Percentiles rank a stretch among this genome's conserved stretches.
These are phyloP conservation scores for Decorospora gaudefroyi DNA, from an alignment of 2,329 filamentous ascomycete genomes.

Conservation along the genomic window DNA sequence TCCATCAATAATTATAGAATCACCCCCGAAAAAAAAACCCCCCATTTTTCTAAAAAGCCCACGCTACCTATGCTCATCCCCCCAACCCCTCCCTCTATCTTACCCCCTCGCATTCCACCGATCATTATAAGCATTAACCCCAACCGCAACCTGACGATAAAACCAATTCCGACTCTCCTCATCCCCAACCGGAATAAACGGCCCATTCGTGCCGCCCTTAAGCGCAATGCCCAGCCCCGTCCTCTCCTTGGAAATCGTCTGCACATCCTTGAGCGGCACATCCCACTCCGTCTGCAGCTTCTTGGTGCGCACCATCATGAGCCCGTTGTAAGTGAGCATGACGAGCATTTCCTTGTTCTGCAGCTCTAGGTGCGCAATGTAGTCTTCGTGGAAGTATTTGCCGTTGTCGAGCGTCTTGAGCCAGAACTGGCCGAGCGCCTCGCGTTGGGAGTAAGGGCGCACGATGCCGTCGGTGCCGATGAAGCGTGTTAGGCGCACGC, in stretches of 20 bases:
- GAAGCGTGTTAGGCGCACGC: slow-evolving; percentile 90
- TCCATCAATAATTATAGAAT: too few relatives aligned
- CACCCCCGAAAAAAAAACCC: too few relatives aligned
- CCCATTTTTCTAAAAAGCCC: too few relatives aligned
- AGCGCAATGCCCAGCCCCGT: slow-evolving; percentile 89
- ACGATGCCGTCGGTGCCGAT: slow-evolving; percentile 92
- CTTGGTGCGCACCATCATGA: slow-evolving; percentile 87
- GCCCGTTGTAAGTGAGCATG: slow-evolving; percentile 63
- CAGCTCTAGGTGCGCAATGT: slow-evolving; percentile 94
- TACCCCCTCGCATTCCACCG: slow-evolving; percentile 66
- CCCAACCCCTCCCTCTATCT: too few relatives aligned
- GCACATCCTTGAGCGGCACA: slow-evolving; percentile 90
- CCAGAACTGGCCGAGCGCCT: slow-evolving; percentile 97
- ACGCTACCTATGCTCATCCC: too few relatives aligned
- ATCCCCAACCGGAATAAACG: slow-evolving; percentile 91
- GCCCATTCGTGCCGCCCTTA: slow-evolving; percentile 88
- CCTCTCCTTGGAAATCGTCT: slow-evolving; percentile 95
- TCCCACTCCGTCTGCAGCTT: slow-evolving; percentile 93
- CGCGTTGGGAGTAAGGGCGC: slow-evolving; percentile 88
- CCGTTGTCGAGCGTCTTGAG: slow-evolving; percentile 97
- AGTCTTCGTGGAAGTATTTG: slow-evolving; percentile 96
- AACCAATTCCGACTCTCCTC: slow-evolving; percentile 73
- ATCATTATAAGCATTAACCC: slow-evolving; percentile 70
- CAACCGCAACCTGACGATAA: slow-evolving; percentile 67
- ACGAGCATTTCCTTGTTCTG: slow-evolving; percentile 88